Evolutionary conservation across 2,329 filamentous ascomycete genomes (phyloP), one percentile per base, ranked within the genome.

Genomic region (Fusarium oxysporum): DNA sequence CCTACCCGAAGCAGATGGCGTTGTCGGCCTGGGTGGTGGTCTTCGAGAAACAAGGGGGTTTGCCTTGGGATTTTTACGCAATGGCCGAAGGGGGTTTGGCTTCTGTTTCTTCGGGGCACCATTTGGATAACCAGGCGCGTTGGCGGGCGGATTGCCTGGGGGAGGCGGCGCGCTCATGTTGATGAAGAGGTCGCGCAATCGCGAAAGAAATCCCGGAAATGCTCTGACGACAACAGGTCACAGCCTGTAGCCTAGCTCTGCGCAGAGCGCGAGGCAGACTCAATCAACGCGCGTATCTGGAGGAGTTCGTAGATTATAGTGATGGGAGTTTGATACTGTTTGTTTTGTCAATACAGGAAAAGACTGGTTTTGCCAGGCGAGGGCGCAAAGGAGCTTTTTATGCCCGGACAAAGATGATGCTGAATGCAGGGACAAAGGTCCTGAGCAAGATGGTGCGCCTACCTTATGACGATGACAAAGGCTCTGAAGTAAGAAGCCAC

Each of bases 1-100:
- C 21, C 73, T 63, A 25, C 68, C 70, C 32, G 75, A 56, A 30
- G 62, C 75, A 50, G 73, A 61, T 56, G 72, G 77, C 25, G 74
- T n/a, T 25, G 71, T 63, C 48, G 77, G 74, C 54, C 70, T 81
- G 64, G 71, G 72, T 16, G 71, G 62, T n/a, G 74, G 77, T 58
- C 75, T 81, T 71, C 86, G 89, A 78, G 91, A 90, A 57, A 92
- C 89, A 25, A 93, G 83, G 35, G 92, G 92, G 76, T 93, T 90
- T 62, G 85, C 83, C 65, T 86, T 82, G 61, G 83, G 82, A 55
- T 78, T 81, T 62, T 79, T 82, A 38, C 85, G 82, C 73, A 85
- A 81, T 35, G 83, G 82, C 40, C 83, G 81, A 45, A 83, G 68
- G 23, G 82, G 82, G 66, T 83, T 83, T 32, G 78, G 73, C 67